Conservation (phyloP, 495 filamentous ascomycete species). For the Clavariopsis aquatica region DNA sequence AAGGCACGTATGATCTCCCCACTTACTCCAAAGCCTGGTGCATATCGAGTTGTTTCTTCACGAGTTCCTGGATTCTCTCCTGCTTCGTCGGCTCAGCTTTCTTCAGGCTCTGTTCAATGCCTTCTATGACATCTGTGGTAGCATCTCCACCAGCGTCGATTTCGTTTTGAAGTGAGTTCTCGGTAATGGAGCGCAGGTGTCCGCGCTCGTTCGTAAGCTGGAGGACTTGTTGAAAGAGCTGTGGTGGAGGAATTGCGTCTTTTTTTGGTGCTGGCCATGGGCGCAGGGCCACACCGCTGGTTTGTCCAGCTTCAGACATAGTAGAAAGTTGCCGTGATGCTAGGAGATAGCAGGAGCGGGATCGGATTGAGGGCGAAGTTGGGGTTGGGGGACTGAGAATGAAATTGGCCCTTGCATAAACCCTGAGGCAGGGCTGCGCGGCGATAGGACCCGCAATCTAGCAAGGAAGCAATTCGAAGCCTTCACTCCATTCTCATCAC, state of each 20-base stretch:
- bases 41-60: conserved; percentile 43
- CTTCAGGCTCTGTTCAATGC: conserved; percentile 56
- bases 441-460: not conserved
- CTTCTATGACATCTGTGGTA: conserved; percentile 42
- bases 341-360: not conserved
- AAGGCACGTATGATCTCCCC: not conserved
- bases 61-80: conserved; percentile 51
- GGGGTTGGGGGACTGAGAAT: not conserved
- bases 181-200: conserved; percentile 44
- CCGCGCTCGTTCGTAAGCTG: conserved; percentile 43
- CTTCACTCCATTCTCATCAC: not conserved
- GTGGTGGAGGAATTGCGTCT: conserved; percentile 17
- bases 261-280: conserved; percentile 40
- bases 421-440: not conserved
- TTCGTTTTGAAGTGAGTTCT: conserved; percentile 61
- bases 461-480: not conserved
- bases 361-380: not conserved
- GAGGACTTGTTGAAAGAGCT: conserved; percentile 34
- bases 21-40: conserved; percentile 14
- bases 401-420: not conserved
- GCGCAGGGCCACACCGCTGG: conserved; percentile 29
- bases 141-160: conserved; percentile 57
- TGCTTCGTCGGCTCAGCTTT: conserved; percentile 44
- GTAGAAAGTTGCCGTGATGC: conserved; percentile 9
- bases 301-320: conserved; percentile 18